Base-by-base conservation (phyloP, 2,329 filamentous ascomycete species). In the Penicillium sp. region DNA sequence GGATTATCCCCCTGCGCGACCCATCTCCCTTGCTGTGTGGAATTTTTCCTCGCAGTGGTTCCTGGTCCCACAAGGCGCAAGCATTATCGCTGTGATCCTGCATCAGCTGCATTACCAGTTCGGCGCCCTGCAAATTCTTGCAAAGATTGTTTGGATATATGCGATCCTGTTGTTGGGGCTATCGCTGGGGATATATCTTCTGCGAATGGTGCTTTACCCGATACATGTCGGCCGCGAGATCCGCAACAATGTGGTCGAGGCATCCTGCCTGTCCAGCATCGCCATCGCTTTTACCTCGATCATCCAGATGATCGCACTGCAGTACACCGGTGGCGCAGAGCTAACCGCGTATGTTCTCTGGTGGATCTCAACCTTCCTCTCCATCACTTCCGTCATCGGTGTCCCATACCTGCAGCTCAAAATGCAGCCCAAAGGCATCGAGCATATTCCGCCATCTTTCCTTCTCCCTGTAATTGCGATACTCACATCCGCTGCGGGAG, bases 301-400 rank as follows among this genome's bases (percentile, higher is more conserved):
- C 51, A 69, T 73, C 31, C 65, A 78, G 15, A 71, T 76, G 61
- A 88, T 96, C 71, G 90, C 70, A 2, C 70, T 77, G 5, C 51
- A 69, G 38, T 71, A 74, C 56, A 75, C 72, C 64, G 67, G 69
- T 19, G 19, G 45, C 13, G 65, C 67, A 11, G 71, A 72, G 3
- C 45, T 77, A 8, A 66, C 70, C 23, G 69, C 73, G 5, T 78
- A 74, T 61, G 66, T 79, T 17, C 71, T 82, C 29, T 82, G 79
- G 79, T 82, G 79, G 78, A 70, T 78, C 15, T 70, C 73, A 23
- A 71, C 73, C 3, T 68, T 57, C 1, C 68, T 80, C 49, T 73
- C 77, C 7, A 55, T 77, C 2, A 9, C 71, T n/a, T 66, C 68
- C n/a, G 68, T 73, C 41, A 66, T 79, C 50, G 65, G 63, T 2